A percentile compares a stretch with the other conserved stretches of the same genome.
Conservation (phyloP, 148 eudicot genomes). For the Rhododendron ferrugineum region DNA sequence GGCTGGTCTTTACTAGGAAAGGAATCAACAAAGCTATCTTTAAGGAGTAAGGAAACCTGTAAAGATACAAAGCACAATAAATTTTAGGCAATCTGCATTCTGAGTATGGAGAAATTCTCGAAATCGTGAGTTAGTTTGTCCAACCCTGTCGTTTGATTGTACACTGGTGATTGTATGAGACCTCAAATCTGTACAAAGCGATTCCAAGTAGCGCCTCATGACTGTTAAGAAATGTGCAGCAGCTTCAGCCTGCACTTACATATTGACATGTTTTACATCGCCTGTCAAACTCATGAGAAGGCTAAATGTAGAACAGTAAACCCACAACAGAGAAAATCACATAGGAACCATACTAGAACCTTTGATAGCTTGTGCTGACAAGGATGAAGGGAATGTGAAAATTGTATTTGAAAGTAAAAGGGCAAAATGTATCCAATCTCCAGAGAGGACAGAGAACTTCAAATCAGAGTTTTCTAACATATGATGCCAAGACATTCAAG, state of each 20-base stretch:
- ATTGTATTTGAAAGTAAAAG: neutral
- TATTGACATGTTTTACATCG: neutral
- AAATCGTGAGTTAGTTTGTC: conserved; percentile 10
- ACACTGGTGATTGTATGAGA: conserved; percentile 87
- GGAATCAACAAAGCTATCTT: conserved; percentile 91
- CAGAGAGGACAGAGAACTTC: neutral
- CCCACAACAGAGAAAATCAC: neutral
- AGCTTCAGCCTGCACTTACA: conserved; percentile 68
- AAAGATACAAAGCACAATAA: conserved; percentile 6
- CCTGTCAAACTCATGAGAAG: neutral
- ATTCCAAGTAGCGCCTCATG: conserved; percentile 75
- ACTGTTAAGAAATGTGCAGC: conserved; percentile 54
- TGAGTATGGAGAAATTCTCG: neutral
- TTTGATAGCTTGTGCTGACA: neutral
- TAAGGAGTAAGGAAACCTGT: conserved; percentile 88
- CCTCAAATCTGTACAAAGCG: conserved; percentile 72
- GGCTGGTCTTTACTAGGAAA: conserved; percentile 64
- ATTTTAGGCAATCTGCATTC: conserved; percentile 2
- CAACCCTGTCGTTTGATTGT: conserved; percentile 85
- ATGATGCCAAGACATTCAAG: neutral
- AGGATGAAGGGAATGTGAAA: neutral
- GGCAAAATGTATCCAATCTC: neutral
- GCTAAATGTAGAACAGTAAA: conserved; percentile 2
- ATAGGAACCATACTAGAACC: neutral
- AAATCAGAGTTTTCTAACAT: neutral